Evolutionary conservation across 345 rosid species (phyloP).

Genomic region (Syzygium oleosum): DNA sequence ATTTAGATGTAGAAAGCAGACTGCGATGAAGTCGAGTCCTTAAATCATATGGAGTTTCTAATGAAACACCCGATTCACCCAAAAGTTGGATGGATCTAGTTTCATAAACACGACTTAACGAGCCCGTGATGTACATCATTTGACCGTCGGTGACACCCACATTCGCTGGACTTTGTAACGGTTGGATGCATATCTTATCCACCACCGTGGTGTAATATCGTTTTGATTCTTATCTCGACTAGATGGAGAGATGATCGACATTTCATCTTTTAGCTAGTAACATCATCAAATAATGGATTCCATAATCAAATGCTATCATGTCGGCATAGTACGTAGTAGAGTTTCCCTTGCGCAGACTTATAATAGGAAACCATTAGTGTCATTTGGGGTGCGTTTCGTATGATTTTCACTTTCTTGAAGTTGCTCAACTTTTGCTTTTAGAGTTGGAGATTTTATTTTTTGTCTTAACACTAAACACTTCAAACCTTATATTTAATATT

Average conservation of each 20-base stretch:
- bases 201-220: background rate
- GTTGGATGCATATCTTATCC: background rate
- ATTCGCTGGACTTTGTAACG: background rate
- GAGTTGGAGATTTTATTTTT: background rate
- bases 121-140: background rate
- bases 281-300: background rate
- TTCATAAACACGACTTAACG: background rate
- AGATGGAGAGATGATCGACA: background rate
- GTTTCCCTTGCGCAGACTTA: background rate
- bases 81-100: background rate
- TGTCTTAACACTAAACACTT: background rate
- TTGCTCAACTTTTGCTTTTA: background rate
- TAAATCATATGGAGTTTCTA: background rate
- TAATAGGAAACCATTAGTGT: background rate
- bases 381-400: background rate
- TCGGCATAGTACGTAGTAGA: background rate
- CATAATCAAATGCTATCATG: background rate
- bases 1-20: background rate
- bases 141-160: background rate
- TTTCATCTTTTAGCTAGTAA: background rate
- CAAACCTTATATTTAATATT: background rate
- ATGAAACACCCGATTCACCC: background rate
- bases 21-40: background rate
- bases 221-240: background rate
- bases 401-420: background rate